A percentile compares a stretch with the other conserved stretches of the same genome.
Conservation (phyloP, 2,329 filamentous ascomycete species). For the Uncinocarpus reesii region DNA sequence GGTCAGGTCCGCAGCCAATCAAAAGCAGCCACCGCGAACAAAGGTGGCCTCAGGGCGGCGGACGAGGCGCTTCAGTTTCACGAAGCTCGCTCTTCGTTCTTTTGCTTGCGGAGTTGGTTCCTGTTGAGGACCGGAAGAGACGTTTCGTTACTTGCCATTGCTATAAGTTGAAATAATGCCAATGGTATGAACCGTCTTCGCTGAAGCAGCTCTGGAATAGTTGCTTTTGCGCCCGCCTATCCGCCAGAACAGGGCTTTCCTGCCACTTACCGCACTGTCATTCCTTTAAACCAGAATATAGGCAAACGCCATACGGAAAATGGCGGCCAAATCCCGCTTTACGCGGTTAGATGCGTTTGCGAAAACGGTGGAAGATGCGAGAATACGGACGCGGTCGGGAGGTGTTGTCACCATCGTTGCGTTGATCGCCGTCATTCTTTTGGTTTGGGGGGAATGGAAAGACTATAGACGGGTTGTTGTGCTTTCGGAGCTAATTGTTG, state of each 20-base stretch:
- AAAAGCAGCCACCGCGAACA: background rate
- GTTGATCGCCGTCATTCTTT: constrained; percentile 73
- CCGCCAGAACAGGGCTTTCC: background rate
- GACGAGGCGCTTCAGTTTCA: background rate
- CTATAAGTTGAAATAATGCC: constrained; percentile 3
- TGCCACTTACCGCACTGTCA: background rate
- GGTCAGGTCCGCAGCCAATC: constrained; percentile 1
- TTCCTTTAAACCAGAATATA: background rate
- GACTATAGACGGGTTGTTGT: constrained; percentile 82
- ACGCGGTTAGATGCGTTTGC: constrained; percentile 97
- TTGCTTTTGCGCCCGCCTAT: constrained; percentile 1
- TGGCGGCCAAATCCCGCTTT: constrained; percentile 88
- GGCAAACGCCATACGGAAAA: too few species aligned
- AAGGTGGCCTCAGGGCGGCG: constrained; percentile 3
- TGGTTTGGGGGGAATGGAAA: constrained; percentile 90
- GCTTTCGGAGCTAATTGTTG: constrained; percentile 85
- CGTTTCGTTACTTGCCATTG: background rate
- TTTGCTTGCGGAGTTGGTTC: background rate
- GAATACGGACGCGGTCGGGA: constrained; percentile 88
- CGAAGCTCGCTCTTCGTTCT: background rate
- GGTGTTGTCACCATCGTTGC: constrained; percentile 91
- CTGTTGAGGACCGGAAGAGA: background rate
- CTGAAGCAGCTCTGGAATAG: constrained; percentile 3
- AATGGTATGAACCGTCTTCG: constrained; percentile 2
- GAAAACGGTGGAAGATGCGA: constrained; percentile 96